Evolutionary conservation across 2,329 filamentous ascomycete species (phyloP).

Genomic region (Talaromyces atroroseus): DNA sequence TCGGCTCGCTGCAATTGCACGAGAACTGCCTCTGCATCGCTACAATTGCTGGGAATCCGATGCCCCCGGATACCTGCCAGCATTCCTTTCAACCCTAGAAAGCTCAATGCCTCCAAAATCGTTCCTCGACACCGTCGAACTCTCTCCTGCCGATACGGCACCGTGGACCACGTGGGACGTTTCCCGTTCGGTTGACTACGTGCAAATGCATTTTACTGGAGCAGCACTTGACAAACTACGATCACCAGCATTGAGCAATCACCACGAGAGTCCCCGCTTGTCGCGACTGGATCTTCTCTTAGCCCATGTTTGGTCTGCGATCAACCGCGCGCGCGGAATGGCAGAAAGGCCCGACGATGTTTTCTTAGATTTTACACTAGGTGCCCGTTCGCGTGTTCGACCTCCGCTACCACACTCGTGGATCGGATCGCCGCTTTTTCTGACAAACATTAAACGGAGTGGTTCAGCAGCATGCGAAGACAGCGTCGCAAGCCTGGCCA

Average conservation of each 20-base stretch:
- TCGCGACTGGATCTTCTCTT: slow-evolving; percentile 44
- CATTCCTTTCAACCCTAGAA: slow-evolving; percentile 17
- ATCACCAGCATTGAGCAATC: not conserved
- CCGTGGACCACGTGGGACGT: not conserved
- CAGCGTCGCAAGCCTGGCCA: slow-evolving; percentile 6
- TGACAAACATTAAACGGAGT: slow-evolving; percentile 30
- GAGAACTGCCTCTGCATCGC: slow-evolving; percentile 40
- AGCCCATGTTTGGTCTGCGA: slow-evolving; percentile 43
- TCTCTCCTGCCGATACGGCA: not conserved
- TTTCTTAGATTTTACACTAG: slow-evolving; percentile 40
- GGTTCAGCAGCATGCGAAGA: slow-evolving; percentile 3
- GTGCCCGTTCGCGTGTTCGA: slow-evolving; percentile 34
- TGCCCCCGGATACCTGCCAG: slow-evolving; percentile 12
- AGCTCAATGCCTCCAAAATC: not conserved
- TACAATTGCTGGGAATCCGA: slow-evolving; percentile 44
- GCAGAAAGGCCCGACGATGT: slow-evolving; percentile 24
- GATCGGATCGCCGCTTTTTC: slow-evolving; percentile 42
- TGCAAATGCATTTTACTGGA: not conserved
- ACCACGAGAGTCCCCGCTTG: slow-evolving; percentile 14
- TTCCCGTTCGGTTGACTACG: not conserved
- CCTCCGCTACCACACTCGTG: slow-evolving; percentile 39
- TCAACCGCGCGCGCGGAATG: slow-evolving; percentile 38
- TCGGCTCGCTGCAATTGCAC: slow-evolving; percentile 22
- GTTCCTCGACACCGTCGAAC: not conserved
- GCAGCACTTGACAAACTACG: not conserved